Conservation (phyloP, 176 grass and related monocot genomes). For the Oryza glaberrima region DNA sequence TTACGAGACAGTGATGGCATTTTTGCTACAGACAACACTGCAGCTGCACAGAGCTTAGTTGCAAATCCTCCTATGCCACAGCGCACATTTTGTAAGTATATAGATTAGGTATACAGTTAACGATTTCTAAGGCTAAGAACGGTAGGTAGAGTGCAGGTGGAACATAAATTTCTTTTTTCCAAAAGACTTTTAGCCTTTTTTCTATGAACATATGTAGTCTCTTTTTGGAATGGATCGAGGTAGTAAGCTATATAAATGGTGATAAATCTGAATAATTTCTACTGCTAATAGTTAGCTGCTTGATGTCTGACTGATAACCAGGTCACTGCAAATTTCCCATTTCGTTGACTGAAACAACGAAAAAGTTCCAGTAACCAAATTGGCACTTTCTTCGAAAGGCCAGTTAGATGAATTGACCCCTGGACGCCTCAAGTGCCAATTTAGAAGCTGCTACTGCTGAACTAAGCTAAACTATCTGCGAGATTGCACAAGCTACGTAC, state of each 20-base stretch:
- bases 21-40: not conserved
- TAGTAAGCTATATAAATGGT: no score
- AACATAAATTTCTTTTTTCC: not conserved
- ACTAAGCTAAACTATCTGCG: not conserved
- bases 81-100: not conserved
- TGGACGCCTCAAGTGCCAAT: conserved; percentile 9
- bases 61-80: not conserved
- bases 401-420: not conserved
- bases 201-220: no score
- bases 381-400: not conserved
- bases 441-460: not conserved
- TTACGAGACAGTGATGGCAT: not conserved
- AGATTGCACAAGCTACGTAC: not conserved
- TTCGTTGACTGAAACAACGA: not conserved
- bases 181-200: no score
- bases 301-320: no score
- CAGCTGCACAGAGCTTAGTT: not conserved
- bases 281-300: no score
- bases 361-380: not conserved
- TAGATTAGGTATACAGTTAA: not conserved
- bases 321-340: not conserved
- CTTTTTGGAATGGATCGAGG: no score
- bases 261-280: no score
- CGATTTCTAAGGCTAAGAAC: not conserved
- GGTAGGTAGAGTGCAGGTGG: not conserved